Percentiles rank a stretch among this genome's conserved stretches.
Evolutionary conservation across 2,329 filamentous ascomycete genomes (phyloP).

Genomic region (Pseudogymnoascus sp.): DNA sequence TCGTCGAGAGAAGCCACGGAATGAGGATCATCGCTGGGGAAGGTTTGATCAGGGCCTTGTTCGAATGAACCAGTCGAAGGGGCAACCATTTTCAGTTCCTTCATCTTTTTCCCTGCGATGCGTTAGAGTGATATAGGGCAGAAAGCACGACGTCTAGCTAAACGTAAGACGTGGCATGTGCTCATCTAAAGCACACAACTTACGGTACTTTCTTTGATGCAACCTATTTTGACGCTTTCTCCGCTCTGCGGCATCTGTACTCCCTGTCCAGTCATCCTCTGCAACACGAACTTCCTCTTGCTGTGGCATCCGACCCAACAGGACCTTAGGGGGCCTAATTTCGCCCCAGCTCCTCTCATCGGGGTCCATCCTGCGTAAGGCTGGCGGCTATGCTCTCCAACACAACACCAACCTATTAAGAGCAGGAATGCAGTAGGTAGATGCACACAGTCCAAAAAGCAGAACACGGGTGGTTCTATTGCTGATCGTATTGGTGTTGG

Average conservation of each 20-base stretch:
- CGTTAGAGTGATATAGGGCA: background rate
- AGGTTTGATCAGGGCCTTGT: no score
- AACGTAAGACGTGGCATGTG: constrained; percentile 10
- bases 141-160: background rate
- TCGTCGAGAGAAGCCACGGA: no score
- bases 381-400: background rate
- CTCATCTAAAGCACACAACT: constrained; percentile 13
- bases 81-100: background rate
- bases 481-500: background rate
- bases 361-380: background rate
- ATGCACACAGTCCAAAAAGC: background rate
- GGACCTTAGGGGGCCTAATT: constrained; percentile 2
- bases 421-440: background rate
- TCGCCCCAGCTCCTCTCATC: constrained; percentile 9
- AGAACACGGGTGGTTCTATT: background rate
- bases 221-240: constrained; percentile 30
- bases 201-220: constrained; percentile 31
- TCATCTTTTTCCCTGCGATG: background rate
- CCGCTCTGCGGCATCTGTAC: constrained; percentile 25
- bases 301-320: constrained; percentile 12
- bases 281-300: background rate
- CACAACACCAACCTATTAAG: background rate
- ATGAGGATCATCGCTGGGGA: no score
- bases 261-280: constrained; percentile 31
- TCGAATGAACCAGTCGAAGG: background rate